Evolutionary conservation across 2,329 filamentous ascomycete species (phyloP).

Genomic region (Parastagonospora avenae): DNA sequence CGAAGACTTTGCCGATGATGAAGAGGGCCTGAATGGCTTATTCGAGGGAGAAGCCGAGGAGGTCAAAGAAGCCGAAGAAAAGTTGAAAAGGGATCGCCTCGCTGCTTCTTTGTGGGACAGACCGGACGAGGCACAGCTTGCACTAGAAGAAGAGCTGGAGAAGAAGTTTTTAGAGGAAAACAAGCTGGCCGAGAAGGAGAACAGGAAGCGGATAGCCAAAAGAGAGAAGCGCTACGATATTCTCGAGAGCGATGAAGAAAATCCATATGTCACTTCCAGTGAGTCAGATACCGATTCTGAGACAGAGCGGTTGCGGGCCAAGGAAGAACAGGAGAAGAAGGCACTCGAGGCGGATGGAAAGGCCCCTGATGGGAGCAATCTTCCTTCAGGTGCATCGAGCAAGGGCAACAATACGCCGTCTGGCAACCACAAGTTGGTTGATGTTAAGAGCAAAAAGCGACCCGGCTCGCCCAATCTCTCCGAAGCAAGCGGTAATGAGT

Average conservation of each 20-base stretch:
- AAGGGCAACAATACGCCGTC: conserved; percentile 74
- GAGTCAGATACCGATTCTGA: conserved; percentile 61
- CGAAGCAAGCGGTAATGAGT: conserved; percentile 91
- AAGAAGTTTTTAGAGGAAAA: conserved; percentile 71
- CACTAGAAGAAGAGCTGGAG: conserved; percentile 71
- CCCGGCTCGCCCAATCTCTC: conserved; percentile 85
- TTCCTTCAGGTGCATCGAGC: conserved; percentile 61
- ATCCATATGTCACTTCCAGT: conserved; percentile 37
- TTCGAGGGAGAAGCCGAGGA: conserved; percentile 56
- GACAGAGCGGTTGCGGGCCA: conserved; percentile 64
- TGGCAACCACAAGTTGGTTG: conserved; percentile 57
- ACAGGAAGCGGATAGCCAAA: conserved; percentile 81
- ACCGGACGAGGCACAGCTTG: conserved; percentile 55
- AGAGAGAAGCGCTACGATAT: conserved; percentile 88
- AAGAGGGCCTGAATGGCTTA: conserved; percentile 62
- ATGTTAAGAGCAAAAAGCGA: conserved; percentile 71
- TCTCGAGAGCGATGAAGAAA: conserved; percentile 76
- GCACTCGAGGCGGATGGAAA: conserved; percentile 54
- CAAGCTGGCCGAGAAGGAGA: conserved; percentile 74
- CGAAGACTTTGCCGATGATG: conserved; percentile 81
- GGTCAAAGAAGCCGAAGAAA: conserved; percentile 66
- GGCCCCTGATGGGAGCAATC: conserved; percentile 51
- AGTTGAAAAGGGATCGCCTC: conserved; percentile 78
- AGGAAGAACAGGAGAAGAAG: conserved; percentile 59
- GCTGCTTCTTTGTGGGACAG: conserved; percentile 83